phyloP scores from a whole-genome alignment of 345 rosid genomes.

The Abelmoschus esculentus region DNA sequence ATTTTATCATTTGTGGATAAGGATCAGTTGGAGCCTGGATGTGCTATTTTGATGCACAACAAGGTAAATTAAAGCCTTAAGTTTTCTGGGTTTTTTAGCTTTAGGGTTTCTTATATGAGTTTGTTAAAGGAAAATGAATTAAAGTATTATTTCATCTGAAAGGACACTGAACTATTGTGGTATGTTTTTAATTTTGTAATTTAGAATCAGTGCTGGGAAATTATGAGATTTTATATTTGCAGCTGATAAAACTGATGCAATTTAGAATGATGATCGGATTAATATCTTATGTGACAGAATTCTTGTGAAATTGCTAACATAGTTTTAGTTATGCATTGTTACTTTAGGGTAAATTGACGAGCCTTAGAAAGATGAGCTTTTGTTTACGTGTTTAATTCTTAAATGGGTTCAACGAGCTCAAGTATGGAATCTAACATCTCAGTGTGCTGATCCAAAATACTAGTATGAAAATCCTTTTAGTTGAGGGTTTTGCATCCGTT shows the following conservation, averaged over 20 bases:
- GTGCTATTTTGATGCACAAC: constrained; percentile 93
- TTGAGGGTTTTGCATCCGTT: neutral
- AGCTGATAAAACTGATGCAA: neutral
- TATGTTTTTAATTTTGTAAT: neutral
- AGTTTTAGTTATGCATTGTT: neutral
- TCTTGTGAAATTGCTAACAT: neutral
- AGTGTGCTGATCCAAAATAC: neutral
- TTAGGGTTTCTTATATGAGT: neutral
- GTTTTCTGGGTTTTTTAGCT: neutral
- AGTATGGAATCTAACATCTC: neutral
- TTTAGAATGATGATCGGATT: neutral
- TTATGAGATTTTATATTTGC: neutral
- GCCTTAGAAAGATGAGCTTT: neutral
- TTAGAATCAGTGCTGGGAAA: neutral
- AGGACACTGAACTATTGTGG: neutral
- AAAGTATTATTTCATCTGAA: neutral
- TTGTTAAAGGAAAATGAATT: neutral
- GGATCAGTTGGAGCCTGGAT: constrained; percentile 97
- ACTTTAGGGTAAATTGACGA: neutral
- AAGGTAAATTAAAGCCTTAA: constrained; percentile 39
- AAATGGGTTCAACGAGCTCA: neutral
- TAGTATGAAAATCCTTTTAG: neutral
- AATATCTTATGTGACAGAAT: neutral
- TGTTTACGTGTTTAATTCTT: neutral
- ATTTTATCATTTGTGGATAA: constrained; percentile 91